These are phyloP conservation scores for Psilocybe mexicana DNA, from an alignment of 1,284 basidiomycete species.

Conservation along the genomic window DNA sequence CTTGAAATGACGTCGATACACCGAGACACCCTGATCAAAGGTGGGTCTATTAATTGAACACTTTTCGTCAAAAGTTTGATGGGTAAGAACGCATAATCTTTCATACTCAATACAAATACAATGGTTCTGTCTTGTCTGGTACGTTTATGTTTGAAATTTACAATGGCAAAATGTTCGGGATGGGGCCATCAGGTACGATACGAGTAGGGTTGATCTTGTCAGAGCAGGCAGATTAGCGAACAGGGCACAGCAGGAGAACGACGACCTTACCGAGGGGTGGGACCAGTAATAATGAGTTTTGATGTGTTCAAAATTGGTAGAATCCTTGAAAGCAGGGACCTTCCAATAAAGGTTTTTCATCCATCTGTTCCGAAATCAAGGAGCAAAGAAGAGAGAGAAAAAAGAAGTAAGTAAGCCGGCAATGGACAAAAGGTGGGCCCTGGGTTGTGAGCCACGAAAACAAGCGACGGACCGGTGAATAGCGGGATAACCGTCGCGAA, in stretches of 20 bases:
- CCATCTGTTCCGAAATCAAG: constrained; percentile 52
- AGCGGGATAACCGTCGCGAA: constrained; percentile 79
- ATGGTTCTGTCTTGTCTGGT: not conserved
- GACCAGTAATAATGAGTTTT: constrained; percentile 87
- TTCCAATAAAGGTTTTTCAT: constrained; percentile 92
- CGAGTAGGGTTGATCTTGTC: constrained; percentile 69
- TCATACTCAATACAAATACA: not conserved
- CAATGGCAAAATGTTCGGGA: constrained; percentile 69
- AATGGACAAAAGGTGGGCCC: not conserved
- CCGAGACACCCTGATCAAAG: too few relatives aligned
- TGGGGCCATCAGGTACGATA: constrained; percentile 76
- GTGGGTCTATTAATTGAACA: too few relatives aligned
- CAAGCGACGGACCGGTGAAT: constrained; percentile 59
- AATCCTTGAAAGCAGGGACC: constrained; percentile 83
- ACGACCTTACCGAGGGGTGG: constrained; percentile 46
- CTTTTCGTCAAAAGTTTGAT: too few relatives aligned
- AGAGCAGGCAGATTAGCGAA: not conserved
- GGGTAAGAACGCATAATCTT: too few relatives aligned
- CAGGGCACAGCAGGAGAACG: not conserved
- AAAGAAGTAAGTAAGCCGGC: not conserved
- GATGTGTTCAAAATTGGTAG: constrained; percentile 88
- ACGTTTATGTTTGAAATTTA: constrained; percentile 25
- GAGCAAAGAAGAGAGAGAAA: not conserved
- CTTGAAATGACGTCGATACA: too few relatives aligned
- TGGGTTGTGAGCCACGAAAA: constrained; percentile 3